phyloP scores from a whole-genome alignment of 176 grass and related monocot genomes.

The Elymus sibiricus region DNA sequence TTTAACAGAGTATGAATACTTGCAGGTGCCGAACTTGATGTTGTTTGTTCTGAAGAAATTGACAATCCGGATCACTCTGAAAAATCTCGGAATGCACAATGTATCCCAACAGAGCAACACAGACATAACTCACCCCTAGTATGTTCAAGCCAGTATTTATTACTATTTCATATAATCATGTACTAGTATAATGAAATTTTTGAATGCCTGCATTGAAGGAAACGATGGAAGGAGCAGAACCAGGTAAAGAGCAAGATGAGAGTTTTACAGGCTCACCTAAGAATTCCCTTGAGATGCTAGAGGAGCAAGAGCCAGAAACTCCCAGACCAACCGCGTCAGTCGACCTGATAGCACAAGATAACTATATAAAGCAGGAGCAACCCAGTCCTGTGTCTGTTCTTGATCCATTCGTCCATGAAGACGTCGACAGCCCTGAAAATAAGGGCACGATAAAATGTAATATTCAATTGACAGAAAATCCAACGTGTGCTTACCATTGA shows the following conservation, averaged over 20 bases:
- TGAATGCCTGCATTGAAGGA: constrained; percentile 28
- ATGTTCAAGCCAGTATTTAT: background rate
- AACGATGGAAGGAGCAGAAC: constrained; percentile 4
- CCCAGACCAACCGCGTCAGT: background rate
- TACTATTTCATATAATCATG: background rate
- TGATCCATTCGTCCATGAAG: constrained; percentile 44
- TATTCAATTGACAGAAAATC: background rate
- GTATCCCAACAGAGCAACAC: constrained; percentile 16
- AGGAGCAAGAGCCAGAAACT: constrained; percentile 36
- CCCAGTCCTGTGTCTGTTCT: constrained; percentile 52
- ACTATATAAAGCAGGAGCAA: constrained; percentile 42
- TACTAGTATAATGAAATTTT: constrained; percentile 3
- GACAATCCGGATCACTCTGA: background rate
- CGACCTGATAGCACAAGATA: constrained; percentile 28
- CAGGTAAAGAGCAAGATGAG: background rate
- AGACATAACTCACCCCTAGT: constrained; percentile 8
- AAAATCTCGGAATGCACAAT: background rate
- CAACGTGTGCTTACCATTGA: constrained; percentile 6
- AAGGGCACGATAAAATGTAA: constrained; percentile 32
- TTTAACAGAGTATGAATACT: constrained; percentile 1
- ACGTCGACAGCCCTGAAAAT: constrained; percentile 2
- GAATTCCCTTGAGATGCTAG: constrained; percentile 1
- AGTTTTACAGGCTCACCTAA: constrained; percentile 25
- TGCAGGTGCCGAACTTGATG: constrained; percentile 20
- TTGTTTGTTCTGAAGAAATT: background rate